A percentile compares a stretch with the other conserved stretches of the same genome.
Evolutionary conservation across 2,329 filamentous ascomycete species (phyloP).

Genomic region (Biscogniauxia sp.): DNA sequence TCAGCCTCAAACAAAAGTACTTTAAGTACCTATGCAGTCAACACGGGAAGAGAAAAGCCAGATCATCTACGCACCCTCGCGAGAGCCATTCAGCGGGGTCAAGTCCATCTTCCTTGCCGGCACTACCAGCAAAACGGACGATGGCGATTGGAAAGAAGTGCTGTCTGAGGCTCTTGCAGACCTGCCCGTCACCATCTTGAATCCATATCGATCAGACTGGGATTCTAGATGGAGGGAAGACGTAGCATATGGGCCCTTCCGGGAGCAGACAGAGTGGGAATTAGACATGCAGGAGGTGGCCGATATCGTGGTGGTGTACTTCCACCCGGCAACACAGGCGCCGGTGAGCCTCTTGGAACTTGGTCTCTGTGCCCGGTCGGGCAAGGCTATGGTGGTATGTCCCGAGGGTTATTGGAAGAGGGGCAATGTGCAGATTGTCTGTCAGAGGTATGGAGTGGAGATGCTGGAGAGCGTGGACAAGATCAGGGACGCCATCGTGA

Average conservation of each 20-base stretch:
- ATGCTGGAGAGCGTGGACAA: conserved; percentile 42
- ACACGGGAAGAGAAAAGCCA: conserved; percentile 17
- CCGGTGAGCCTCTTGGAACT: conserved; percentile 61
- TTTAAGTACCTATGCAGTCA: too few relatives aligned
- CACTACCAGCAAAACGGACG: conserved; percentile 43
- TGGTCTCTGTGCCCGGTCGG: conserved; percentile 46
- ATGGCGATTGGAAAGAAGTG: conserved; percentile 50
- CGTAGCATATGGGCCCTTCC: conserved; percentile 44
- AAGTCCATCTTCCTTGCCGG: conserved; percentile 58
- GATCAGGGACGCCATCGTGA: conserved; percentile 36
- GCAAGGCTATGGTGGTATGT: conserved; percentile 53
- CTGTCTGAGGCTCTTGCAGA: conserved; percentile 41
- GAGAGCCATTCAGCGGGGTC: conserved; percentile 13
- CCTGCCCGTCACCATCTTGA: conserved; percentile 51
- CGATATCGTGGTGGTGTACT: conserved; percentile 55
- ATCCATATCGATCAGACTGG: conserved; percentile 58
- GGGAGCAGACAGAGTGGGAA: conserved; percentile 57
- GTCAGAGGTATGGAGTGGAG: conserved; percentile 44
- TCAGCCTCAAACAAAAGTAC: too few relatives aligned
- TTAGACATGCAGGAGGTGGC: conserved; percentile 53
- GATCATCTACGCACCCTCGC: conserved; percentile 31
- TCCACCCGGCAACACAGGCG: conserved; percentile 50
- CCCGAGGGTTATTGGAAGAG: conserved; percentile 51
- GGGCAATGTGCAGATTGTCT: conserved; percentile 61
- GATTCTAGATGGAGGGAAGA: conserved; percentile 52